A percentile compares a stretch with the other conserved stretches of the same genome.
These are phyloP conservation scores for Alternaria viburni DNA, from an alignment of 2,329 filamentous ascomycete genomes.

Conservation along the genomic window DNA sequence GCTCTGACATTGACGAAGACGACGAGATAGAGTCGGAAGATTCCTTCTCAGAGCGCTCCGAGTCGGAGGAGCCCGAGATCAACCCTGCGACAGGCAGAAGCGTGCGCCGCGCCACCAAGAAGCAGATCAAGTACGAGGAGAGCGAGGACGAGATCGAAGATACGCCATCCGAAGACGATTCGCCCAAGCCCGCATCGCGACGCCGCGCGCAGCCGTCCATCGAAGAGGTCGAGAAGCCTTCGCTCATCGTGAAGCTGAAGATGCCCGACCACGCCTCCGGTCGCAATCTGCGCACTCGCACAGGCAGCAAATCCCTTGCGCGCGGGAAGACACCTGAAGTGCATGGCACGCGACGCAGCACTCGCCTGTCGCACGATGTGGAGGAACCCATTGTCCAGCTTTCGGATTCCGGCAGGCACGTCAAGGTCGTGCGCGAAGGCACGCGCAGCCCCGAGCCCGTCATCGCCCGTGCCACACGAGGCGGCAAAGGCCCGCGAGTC, in stretches of 20 bases:
- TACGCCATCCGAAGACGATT: slow-evolving; percentile 43
- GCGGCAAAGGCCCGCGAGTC: slow-evolving; percentile 56
- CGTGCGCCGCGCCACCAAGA: slow-evolving; percentile 62
- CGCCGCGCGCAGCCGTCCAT: slow-evolving; percentile 34
- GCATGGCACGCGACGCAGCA: slow-evolving; percentile 58
- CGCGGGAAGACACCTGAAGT: slow-evolving; percentile 49
- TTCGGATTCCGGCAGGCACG: slow-evolving; percentile 65
- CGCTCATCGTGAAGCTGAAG: slow-evolving; percentile 52
- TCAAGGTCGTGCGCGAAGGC: slow-evolving; percentile 59
- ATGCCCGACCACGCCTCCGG: slow-evolving; percentile 35
- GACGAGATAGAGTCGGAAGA: slow-evolving; percentile 58
- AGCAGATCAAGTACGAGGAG: slow-evolving; percentile 63
- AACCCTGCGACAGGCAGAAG: slow-evolving; percentile 63
- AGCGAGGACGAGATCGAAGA: slow-evolving; percentile 55
- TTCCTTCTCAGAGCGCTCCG: slow-evolving; percentile 47
- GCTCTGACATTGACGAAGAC: slow-evolving; percentile 51
- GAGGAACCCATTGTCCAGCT: slow-evolving; percentile 63
- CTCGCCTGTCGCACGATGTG: slow-evolving; percentile 64
- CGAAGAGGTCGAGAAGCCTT: slow-evolving; percentile 36
- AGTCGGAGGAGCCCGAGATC: slow-evolving; percentile 57
- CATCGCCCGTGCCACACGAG: slow-evolving; percentile 51
- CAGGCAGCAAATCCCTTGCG: slow-evolving; percentile 46
- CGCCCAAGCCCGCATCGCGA: slow-evolving; percentile 23
- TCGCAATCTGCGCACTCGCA: slow-evolving; percentile 46
- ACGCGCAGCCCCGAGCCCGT: slow-evolving; percentile 58